These are phyloP conservation scores for Cladosporium colombiae DNA, from an alignment of 2,329 filamentous ascomycete genomes.

Conservation along the genomic window DNA sequence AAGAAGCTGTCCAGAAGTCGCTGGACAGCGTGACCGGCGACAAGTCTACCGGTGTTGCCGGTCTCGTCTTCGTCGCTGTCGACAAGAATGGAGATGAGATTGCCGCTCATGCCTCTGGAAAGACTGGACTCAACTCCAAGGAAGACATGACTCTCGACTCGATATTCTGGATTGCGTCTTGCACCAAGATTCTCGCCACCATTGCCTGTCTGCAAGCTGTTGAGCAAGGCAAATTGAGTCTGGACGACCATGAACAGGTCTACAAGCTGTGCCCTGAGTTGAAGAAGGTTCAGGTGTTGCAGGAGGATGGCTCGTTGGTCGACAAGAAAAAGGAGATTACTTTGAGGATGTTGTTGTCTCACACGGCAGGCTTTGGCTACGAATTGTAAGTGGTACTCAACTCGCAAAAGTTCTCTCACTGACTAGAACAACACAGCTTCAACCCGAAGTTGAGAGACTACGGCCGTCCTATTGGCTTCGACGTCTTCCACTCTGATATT, in stretches of 20 bases:
- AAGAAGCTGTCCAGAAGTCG: slow-evolving; percentile 40
- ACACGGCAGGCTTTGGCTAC: slow-evolving; percentile 55
- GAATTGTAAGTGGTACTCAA: slow-evolving; percentile 38
- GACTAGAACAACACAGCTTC: slow-evolving; percentile 32
- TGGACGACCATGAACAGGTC: slow-evolving; percentile 45
- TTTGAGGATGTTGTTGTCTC: slow-evolving; percentile 51
- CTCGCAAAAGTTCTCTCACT: neutral
- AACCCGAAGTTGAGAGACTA: slow-evolving; percentile 46
- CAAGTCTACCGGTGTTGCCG: slow-evolving; percentile 39
- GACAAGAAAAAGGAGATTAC: slow-evolving; percentile 51
- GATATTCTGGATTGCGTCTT: slow-evolving; percentile 60
- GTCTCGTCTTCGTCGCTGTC: slow-evolving; percentile 48
- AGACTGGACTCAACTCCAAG: slow-evolving; percentile 39
- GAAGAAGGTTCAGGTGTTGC: slow-evolving; percentile 44
- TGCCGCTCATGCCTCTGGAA: slow-evolving; percentile 46
- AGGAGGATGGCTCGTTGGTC: slow-evolving; percentile 43
- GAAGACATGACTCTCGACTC: slow-evolving; percentile 62
- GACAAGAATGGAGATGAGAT: slow-evolving; percentile 48
- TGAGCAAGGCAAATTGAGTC: slow-evolving; percentile 43
- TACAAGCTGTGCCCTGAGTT: slow-evolving; percentile 48
- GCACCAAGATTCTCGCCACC: slow-evolving; percentile 47
- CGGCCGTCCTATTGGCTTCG: slow-evolving; percentile 52
- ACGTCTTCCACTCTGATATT: slow-evolving; percentile 59
- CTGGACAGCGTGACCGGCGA: slow-evolving; percentile 38
- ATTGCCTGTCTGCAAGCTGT: slow-evolving; percentile 53